Conservation (phyloP, 1,284 basidiomycete genomes). For the Chalciporus sp. region DNA sequence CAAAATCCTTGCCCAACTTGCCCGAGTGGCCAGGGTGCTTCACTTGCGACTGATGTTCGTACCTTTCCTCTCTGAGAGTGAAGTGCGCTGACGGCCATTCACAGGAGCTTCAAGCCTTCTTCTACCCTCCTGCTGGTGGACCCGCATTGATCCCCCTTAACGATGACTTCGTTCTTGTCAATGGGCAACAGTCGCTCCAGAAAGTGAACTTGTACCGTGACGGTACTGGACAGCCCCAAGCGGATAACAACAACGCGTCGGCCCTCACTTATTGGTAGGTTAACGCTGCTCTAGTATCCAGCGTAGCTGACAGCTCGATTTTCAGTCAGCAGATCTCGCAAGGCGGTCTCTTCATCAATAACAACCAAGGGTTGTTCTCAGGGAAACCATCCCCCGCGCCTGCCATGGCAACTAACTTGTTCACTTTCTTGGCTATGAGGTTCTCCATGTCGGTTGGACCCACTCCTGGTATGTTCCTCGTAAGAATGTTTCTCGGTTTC, state of each 20-base stretch:
- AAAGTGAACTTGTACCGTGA: slow-evolving; percentile 32
- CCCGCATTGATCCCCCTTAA: slow-evolving; percentile 28
- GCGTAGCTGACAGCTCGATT: neutral
- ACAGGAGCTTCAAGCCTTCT: slow-evolving; percentile 27
- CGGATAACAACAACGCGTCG: slow-evolving; percentile 27
- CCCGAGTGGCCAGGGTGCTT: slow-evolving; percentile 18
- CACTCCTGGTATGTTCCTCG: slow-evolving; percentile 16
- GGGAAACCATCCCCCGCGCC: slow-evolving; percentile 24
- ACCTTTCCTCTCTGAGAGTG: neutral
- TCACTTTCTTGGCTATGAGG: slow-evolving; percentile 32
- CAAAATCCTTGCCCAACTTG: slow-evolving; percentile 31
- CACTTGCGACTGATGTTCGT: slow-evolving; percentile 30
- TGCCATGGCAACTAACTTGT: slow-evolving; percentile 20
- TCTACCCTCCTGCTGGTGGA: slow-evolving; percentile 28
- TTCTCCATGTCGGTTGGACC: slow-evolving; percentile 28
- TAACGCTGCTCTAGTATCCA: no score
- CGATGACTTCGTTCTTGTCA: slow-evolving; percentile 30
- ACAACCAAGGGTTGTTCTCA: slow-evolving; percentile 23
- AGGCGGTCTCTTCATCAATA: slow-evolving; percentile 26
- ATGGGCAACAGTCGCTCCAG: slow-evolving; percentile 25
- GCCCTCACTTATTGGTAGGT: slow-evolving; percentile 24
- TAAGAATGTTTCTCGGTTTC: neutral
- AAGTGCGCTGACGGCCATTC: neutral
- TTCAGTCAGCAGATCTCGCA: slow-evolving; percentile 26
- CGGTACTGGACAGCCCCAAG: slow-evolving; percentile 28